phyloP scores from a whole-genome alignment of 345 rosid species.

The Eucalyptus sideroxylon region DNA sequence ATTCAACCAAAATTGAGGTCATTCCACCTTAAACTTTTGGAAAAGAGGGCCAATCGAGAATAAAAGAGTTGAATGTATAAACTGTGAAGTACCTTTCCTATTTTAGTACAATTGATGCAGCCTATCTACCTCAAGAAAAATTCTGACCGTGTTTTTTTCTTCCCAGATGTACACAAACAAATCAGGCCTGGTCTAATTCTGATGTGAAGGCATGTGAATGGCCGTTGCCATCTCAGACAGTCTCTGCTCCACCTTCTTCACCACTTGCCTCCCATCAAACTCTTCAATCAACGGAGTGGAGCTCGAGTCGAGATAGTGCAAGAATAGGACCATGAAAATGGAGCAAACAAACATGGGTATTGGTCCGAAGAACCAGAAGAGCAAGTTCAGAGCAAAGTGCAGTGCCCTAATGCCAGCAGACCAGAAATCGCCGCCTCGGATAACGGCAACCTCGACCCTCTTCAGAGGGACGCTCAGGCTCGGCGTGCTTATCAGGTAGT shows the following conservation, averaged over 20 bases:
- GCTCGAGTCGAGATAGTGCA: slow-evolving; percentile 41
- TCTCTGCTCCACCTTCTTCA: background rate
- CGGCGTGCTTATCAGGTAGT: slow-evolving; percentile 52
- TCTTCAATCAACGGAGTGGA: slow-evolving; percentile 19
- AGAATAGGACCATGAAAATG: slow-evolving; percentile 26
- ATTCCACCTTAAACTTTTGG: background rate
- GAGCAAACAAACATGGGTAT: slow-evolving; percentile 65
- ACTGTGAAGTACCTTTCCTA: background rate
- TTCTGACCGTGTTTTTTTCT: background rate
- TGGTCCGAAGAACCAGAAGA: slow-evolving; percentile 84
- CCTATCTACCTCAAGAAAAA: background rate
- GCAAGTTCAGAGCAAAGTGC: slow-evolving; percentile 51
- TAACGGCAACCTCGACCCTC: slow-evolving; percentile 19
- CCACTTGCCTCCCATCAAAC: background rate
- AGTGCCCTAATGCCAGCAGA: slow-evolving; percentile 57
- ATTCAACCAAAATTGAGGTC: background rate
- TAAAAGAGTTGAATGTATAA: background rate
- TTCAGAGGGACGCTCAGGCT: slow-evolving; percentile 21
- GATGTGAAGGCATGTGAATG: background rate
- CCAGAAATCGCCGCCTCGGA: slow-evolving; percentile 76
- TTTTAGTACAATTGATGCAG: background rate
- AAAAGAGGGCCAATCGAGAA: background rate
- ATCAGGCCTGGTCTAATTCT: background rate
- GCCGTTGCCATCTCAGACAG: background rate
- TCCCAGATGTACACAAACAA: background rate